Conservation (phyloP, 2,329 filamentous ascomycete genomes). For the Decorospora gaudefroyi region DNA sequence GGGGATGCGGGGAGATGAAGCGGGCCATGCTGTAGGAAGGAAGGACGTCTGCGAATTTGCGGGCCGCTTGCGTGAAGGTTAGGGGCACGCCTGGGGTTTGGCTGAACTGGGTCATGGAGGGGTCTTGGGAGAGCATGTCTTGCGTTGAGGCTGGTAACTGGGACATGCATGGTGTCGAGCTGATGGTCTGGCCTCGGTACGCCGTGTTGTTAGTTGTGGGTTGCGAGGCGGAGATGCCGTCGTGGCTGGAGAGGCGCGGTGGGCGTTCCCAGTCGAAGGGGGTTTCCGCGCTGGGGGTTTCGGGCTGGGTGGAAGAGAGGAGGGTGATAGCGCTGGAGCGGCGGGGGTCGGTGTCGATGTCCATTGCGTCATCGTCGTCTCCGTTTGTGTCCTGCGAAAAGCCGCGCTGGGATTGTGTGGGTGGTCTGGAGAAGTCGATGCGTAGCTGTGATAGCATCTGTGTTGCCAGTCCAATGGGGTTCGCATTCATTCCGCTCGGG, state of each 20-base stretch:
- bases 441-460: conserved; percentile 89
- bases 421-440: conserved; percentile 80
- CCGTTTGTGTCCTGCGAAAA: conserved; percentile 53
- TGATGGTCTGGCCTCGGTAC: conserved; percentile 17
- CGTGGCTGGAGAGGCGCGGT: conserved; percentile 50
- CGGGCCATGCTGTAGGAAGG: conserved; percentile 84
- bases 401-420: conserved; percentile 57
- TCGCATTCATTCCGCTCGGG: conserved; percentile 71
- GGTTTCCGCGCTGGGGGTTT: conserved; percentile 72
- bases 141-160: conserved; percentile 46
- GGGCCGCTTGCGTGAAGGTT: conserved; percentile 85
- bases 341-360: conserved; percentile 70
- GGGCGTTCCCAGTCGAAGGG: conserved; percentile 89
- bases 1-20: conserved; percentile 84
- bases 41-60: conserved; percentile 86
- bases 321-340: conserved; percentile 49
- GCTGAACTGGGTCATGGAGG: conserved; percentile 82
- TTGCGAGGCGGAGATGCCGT: conserved; percentile 45
- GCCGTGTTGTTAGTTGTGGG: conserved; percentile 35
- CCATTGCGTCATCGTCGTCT: conserved; percentile 12
- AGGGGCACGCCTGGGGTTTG: conserved; percentile 76
- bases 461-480: conserved; percentile 85
- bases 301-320: conserved; percentile 83
- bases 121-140: conserved; percentile 79
- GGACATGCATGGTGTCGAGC: conserved; percentile 30